phyloP scores from a whole-genome alignment of 2,329 filamentous ascomycete species.

The Colletotrichum lini region DNA sequence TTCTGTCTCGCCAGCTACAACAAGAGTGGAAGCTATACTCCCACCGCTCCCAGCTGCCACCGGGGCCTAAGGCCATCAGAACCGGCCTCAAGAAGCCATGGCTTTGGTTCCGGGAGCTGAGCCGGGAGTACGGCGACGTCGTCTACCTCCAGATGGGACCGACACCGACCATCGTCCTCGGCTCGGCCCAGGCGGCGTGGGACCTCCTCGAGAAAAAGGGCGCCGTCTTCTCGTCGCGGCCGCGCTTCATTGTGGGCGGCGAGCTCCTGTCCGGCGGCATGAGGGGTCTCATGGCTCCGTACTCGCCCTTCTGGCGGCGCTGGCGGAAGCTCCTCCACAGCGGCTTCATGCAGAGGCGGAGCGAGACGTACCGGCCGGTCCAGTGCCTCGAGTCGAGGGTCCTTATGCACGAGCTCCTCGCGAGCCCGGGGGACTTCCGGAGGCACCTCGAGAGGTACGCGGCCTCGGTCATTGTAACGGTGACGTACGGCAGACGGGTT shows the following conservation, averaged over 20 bases:
- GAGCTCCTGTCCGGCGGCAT: conserved; percentile 58
- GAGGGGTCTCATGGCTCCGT: conserved; percentile 60
- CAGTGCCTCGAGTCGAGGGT: conserved; percentile 59
- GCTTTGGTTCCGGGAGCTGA: conserved; percentile 59
- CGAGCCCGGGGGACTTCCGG: conserved; percentile 48
- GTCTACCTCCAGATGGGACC: conserved; percentile 60
- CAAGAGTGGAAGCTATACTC: conserved; percentile 58
- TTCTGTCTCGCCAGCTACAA: conserved; percentile 46
- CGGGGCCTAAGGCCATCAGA: conserved; percentile 54
- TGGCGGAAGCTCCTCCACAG: conserved; percentile 60
- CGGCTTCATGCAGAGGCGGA: conserved; percentile 60
- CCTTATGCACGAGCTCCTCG: conserved; percentile 56
- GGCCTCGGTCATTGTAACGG: conserved; percentile 59
- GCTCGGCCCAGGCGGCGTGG: conserved; percentile 59
- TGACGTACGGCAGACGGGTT: conserved; percentile 57
- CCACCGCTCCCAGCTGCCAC: conserved; percentile 55
- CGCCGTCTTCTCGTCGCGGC: conserved; percentile 60
- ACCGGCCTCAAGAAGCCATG: conserved; percentile 58
- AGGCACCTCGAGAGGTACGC: conserved; percentile 55
- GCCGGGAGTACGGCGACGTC: conserved; percentile 56
- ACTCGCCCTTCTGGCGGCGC: conserved; percentile 58
- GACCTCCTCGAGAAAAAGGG: conserved; percentile 61
- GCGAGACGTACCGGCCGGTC: conserved; percentile 58
- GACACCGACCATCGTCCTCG: conserved; percentile 59
- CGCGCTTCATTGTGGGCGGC: conserved; percentile 62